phyloP scores from a whole-genome alignment of 768 basidiomycete genomes.

The Pleurotus citrinopileatus region DNA sequence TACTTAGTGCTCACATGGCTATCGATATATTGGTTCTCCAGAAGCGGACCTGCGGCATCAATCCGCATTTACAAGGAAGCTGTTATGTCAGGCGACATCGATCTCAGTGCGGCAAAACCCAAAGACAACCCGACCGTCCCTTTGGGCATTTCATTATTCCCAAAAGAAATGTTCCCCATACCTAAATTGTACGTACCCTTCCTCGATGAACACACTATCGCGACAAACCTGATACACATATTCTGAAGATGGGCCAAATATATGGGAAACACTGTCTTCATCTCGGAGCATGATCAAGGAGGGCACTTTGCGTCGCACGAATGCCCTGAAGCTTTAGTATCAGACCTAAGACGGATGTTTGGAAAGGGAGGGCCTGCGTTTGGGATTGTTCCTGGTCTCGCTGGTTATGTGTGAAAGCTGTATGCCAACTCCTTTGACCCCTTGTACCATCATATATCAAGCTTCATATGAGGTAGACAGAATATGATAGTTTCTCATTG shows the following conservation, averaged over 20 bases:
- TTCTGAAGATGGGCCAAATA: neutral
- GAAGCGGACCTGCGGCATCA: slow-evolving; percentile 54
- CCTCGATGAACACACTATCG: neutral
- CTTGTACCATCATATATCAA: too few relatives aligned
- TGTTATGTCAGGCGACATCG: slow-evolving; percentile 13
- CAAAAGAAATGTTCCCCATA: slow-evolving; percentile 22
- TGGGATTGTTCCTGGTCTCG: slow-evolving; percentile 22
- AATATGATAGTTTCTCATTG: too few relatives aligned
- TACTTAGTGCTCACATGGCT: slow-evolving; percentile 63
- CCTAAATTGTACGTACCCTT: slow-evolving; percentile 27
- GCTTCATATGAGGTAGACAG: too few relatives aligned
- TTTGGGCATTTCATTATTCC: slow-evolving; percentile 19
- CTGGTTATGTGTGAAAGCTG: slow-evolving; percentile 20
- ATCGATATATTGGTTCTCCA: slow-evolving; percentile 61
- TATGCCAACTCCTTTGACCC: too few relatives aligned
- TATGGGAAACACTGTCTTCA: slow-evolving; percentile 31
- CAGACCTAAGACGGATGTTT: slow-evolving; percentile 44
- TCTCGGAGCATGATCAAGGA: slow-evolving; percentile 33
- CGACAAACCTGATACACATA: neutral
- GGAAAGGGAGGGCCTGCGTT: slow-evolving; percentile 27
- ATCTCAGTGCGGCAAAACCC: neutral
- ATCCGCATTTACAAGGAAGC: slow-evolving; percentile 56
- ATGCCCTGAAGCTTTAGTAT: slow-evolving; percentile 27
- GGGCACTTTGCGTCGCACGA: slow-evolving; percentile 45
- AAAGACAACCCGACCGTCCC: slow-evolving; percentile 3